Base-by-base conservation (phyloP, 345 rosid genomes). In the Populus tremula region DNA sequence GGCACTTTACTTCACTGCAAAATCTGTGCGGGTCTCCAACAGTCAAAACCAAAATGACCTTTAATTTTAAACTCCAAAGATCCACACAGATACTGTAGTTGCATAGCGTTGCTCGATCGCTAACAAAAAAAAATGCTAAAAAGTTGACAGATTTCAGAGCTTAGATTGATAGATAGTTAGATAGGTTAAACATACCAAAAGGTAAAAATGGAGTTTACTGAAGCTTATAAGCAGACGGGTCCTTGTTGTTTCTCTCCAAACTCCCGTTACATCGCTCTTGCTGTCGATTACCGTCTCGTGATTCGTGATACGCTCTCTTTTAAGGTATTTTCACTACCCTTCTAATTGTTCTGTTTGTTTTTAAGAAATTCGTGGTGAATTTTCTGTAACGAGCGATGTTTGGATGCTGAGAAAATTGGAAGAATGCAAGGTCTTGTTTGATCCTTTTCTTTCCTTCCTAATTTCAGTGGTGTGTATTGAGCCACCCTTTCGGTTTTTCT, bases 231-330 rank as follows among this genome's bases (percentile, higher is more conserved):
- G 82, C 99, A 88, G 79, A 87, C 98, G 21, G 99, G 98, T 47
- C 94, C 97, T 31, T 91, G 91, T 79, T 90, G 92, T 72, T 95
- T 95, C 83, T 95, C 99, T 23, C 98, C 99, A 45, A 90, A 95
- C 83, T 82, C 96, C 68, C 95, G 94, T 45, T 93, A 88, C 87
- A 82, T 93, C 62, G 98, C 99, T 77, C 91, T 91, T 78, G 96
- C 97, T 29, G 91, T 86, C 8, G 96, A 90, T 81, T 93, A 92
- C 39, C 97, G 98, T 61, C 91, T 96, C 71, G 99, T 96, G 75
- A 89, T 96, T 71, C 94, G 99, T 4, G 97, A 93, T 62, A 86
- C 97, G 2, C 82, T 88, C 67, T 91, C 97, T 33, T 92, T 96
- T 47, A 91, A 90, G 99, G 99, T 92, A 79, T 36, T 65, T 65